A percentile compares a stretch with the other conserved stretches of the same genome.
phyloP scores from a whole-genome alignment of 441 rosid species.

The Pelargonium myrrhifolium region DNA sequence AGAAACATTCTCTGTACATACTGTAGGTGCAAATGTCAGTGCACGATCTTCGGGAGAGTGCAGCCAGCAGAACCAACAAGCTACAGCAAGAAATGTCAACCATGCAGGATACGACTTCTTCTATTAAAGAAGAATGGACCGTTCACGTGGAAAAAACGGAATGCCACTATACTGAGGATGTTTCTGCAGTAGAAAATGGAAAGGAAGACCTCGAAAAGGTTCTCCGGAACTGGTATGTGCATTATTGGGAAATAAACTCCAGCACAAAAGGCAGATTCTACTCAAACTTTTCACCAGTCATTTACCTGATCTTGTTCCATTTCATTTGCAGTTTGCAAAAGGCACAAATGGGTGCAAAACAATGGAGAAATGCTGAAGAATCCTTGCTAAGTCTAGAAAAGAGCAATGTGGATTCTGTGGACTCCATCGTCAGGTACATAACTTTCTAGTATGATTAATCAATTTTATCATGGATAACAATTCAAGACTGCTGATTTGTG shows the following conservation, averaged over 20 bases:
- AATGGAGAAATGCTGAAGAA: slow-evolving; percentile 85
- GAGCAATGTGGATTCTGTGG: slow-evolving; percentile 75
- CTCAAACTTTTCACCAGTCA: not conserved
- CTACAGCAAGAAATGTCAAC: slow-evolving; percentile 90
- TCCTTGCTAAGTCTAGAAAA: slow-evolving; percentile 71
- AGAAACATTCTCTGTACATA: slow-evolving; percentile 10
- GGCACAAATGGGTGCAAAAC: slow-evolving; percentile 68
- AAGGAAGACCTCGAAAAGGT: slow-evolving; percentile 71
- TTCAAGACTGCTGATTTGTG: not conserved
- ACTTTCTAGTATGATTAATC: slow-evolving; percentile 1
- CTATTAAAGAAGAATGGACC: slow-evolving; percentile 72
- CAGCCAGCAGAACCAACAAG: slow-evolving; percentile 62
- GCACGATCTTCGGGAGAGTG: slow-evolving; percentile 69
- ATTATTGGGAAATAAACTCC: slow-evolving; percentile 5
- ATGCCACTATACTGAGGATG: slow-evolving; percentile 56
- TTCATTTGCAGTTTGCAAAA: slow-evolving; percentile 51
- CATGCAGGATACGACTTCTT: slow-evolving; percentile 71
- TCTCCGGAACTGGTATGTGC: slow-evolving; percentile 65
- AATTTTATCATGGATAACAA: not conserved
- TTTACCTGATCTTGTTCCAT: not conserved
- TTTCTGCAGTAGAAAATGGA: slow-evolving; percentile 66
- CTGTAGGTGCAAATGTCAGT: slow-evolving; percentile 82
- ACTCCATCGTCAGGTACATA: slow-evolving; percentile 70
- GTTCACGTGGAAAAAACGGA: slow-evolving; percentile 76
- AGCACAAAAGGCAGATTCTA: not conserved